Evolutionary conservation across 768 basidiomycete genomes (phyloP).

Genomic region (Agaricus subrufescens): DNA sequence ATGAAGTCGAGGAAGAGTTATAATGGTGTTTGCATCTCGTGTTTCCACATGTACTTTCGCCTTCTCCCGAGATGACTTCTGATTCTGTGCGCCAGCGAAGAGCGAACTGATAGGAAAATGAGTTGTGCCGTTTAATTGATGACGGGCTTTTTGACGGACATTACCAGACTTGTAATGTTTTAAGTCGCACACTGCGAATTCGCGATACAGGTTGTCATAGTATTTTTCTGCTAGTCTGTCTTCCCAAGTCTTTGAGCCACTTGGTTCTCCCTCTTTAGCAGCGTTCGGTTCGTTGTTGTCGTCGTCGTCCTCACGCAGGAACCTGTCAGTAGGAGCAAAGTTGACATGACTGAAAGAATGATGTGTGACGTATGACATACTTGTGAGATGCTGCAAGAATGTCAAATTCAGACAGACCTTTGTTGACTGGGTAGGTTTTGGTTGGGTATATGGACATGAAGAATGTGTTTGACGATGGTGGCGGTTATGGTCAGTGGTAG

Average conservation of each 20-base stretch:
- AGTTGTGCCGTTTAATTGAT: neutral
- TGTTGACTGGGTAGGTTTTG: conserved; percentile 23
- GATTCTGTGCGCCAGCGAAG: conserved; percentile 92
- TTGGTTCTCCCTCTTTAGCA: neutral
- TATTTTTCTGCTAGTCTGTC: conserved; percentile 86
- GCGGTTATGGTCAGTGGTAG: neutral
- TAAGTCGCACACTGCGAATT: conserved; percentile 88
- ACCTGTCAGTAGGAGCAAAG: conserved; percentile 37
- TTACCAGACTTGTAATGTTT: conserved; percentile 95
- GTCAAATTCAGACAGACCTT: conserved; percentile 61
- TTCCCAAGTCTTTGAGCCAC: conserved; percentile 52
- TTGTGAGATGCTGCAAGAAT: conserved; percentile 71
- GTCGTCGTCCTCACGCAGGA: conserved; percentile 63
- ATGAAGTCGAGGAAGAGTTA: conserved; percentile 13
- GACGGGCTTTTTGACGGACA: conserved; percentile 37
- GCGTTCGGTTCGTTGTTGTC: conserved; percentile 21
- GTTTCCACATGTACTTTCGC: conserved; percentile 87
- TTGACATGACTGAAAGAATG: neutral
- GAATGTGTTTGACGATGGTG: neutral
- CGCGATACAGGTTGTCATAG: conserved; percentile 83
- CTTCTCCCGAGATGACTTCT: conserved; percentile 83
- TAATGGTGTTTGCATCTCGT: conserved; percentile 75
- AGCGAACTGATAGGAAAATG: conserved; percentile 52
- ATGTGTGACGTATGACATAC: conserved; percentile 25
- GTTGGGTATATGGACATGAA: conserved; percentile 33